These are phyloP conservation scores for Lyophyllum decastes DNA, from an alignment of 768 basidiomycete species.

Conservation along the genomic window DNA sequence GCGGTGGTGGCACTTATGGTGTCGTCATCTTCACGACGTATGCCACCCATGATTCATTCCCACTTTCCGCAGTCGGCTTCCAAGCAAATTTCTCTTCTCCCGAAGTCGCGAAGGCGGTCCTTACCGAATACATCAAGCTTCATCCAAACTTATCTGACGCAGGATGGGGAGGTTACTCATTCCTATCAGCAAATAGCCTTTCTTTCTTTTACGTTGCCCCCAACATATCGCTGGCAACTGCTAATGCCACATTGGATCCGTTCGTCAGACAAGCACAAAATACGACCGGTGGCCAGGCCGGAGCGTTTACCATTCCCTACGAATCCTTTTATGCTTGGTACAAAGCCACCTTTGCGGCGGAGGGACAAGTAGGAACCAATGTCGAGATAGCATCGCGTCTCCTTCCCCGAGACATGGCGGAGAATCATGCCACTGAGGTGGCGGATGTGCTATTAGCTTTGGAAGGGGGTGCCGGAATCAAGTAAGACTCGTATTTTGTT, in stretches of 20 bases:
- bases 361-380: conserved; percentile 5
- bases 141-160: conserved; percentile 38
- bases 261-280: conserved; percentile 32
- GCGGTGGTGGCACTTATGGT: conserved; percentile 51
- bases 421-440: conserved; percentile 3
- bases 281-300: conserved; percentile 18
- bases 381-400: conserved; percentile 9
- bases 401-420: background rate
- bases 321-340: conserved; percentile 24
- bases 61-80: conserved; percentile 29
- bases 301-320: conserved; percentile 14
- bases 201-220: conserved; percentile 28
- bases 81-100: conserved; percentile 32
- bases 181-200: conserved; percentile 20
- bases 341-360: background rate
- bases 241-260: conserved; percentile 32
- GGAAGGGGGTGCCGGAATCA: conserved; percentile 5
- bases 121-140: conserved; percentile 34
- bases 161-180: conserved; percentile 45
- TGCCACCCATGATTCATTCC: conserved; percentile 37
- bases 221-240: conserved; percentile 35
- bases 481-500: conserved; percentile 3
- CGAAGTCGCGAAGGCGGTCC: conserved; percentile 26
- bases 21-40: conserved; percentile 50
- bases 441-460: conserved; percentile 15